These are phyloP conservation scores for Pseudomonodictys pantanalensis DNA, from an alignment of 495 filamentous ascomycete genomes.

Conservation along the genomic window DNA sequence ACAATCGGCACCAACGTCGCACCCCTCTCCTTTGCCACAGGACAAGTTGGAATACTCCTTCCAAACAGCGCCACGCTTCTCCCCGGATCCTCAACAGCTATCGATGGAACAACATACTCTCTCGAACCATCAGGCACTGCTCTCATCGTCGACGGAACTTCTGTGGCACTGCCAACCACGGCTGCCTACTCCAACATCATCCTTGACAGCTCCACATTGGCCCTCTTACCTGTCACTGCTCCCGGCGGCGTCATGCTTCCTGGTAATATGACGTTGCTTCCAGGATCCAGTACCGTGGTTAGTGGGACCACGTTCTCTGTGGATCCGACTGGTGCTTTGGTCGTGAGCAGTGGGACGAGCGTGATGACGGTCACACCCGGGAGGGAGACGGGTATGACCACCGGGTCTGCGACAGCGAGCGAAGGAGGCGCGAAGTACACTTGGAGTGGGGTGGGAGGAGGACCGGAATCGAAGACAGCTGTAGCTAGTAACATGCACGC, in stretches of 20 bases:
- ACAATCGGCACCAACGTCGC: neutral
- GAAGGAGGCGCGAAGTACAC: no score
- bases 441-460: no score
- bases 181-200: neutral
- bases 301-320: slow-evolving; percentile 3
- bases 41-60: slow-evolving; percentile 8
- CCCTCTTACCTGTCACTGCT: neutral
- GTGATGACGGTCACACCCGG: neutral
- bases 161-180: neutral
- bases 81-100: slow-evolving; percentile 2
- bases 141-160: neutral
- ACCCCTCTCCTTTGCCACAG: neutral
- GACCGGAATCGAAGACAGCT: no score
- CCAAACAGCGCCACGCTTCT: slow-evolving; percentile 27
- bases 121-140: slow-evolving; percentile 10
- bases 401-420: neutral
- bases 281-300: neutral
- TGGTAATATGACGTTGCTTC: slow-evolving; percentile 23
- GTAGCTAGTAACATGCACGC: no score
- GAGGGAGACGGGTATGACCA: neutral
- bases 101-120: neutral
- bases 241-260: slow-evolving; percentile 23
- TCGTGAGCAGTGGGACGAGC: neutral
- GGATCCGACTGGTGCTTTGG: neutral
- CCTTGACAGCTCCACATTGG: neutral